Evolutionary conservation across 257 asterid genomes (phyloP), one percentile per base, ranked within the genome.

Genomic region (Forsythia suspensa): DNA sequence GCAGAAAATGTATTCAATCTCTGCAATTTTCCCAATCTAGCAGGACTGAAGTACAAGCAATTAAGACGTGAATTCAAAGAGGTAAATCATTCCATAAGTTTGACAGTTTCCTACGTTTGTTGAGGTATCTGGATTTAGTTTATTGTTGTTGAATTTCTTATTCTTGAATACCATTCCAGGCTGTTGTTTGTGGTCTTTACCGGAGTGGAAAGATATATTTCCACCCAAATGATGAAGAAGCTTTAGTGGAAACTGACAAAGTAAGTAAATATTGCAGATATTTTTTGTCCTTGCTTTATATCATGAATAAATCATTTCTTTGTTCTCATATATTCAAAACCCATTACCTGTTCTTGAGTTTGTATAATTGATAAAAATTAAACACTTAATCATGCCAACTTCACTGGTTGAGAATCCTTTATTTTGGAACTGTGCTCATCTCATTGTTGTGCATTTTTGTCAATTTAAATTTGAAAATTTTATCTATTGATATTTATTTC

Each of bases 1-100:
- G 88, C 99, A 95, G 99, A 93, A 89, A 95, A 95, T 72, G 99
- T 95, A 20, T 95, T 95, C 92, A 93, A 95, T 85, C 97, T 95
- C 51, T 84, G 96, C 87, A 87, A 86, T 85, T 95, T 93, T 78
- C 93, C 97, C 52, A 89, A 93, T 83, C 85, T 95, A 70, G 89
- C 78, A 20, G 99, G 99, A 43, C 80, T 95, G 71, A 88, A 75
- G 34, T 95, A 93, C 82, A 84, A 88, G 85, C 89, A 88, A 85
- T 57, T 95, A 84, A 91, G 98, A 80, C 87, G 92, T 76, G 97
- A 95, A 72, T 95, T 94, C 82, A 97, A 90, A 86, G 94, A 93
- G 97, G 99, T 95, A 87, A 78, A 80, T 73, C 67, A 6, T 70
- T 67, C 76, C 69, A 68, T 71, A 67, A 6, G 52, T 63, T 55